Evolutionary conservation across 2,329 filamentous ascomycete species (phyloP).

Genomic region (Alternaria panax): DNA sequence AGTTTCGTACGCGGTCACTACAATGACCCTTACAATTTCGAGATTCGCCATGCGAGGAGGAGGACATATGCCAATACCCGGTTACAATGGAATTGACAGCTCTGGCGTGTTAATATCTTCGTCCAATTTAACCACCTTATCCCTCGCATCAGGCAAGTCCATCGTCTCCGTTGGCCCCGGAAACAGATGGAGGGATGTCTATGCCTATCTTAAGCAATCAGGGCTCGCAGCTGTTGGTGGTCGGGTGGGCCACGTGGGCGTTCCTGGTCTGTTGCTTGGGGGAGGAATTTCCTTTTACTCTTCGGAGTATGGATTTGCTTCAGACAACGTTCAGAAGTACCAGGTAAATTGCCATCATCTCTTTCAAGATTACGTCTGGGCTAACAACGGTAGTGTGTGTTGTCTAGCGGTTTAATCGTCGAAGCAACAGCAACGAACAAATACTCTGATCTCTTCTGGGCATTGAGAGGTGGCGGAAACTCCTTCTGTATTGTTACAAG

Average conservation of each 20-base stretch:
- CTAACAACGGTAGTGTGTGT: slow-evolving; percentile 28
- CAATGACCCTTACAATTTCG: slow-evolving; percentile 17
- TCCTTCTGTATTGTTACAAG: slow-evolving; percentile 34
- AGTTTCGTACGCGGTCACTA: slow-evolving; percentile 25
- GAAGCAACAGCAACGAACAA: slow-evolving; percentile 28
- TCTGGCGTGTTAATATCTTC: slow-evolving; percentile 27
- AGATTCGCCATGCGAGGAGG: slow-evolving; percentile 33
- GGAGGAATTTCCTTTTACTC: slow-evolving; percentile 33
- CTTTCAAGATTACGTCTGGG: neutral
- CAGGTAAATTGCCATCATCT: slow-evolving; percentile 2
- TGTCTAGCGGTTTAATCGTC: slow-evolving; percentile 31
- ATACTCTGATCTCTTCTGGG: slow-evolving; percentile 46
- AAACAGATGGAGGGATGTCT: slow-evolving; percentile 42
- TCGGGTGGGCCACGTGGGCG: slow-evolving; percentile 39
- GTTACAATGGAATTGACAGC: slow-evolving; percentile 22
- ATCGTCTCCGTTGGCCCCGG: slow-evolving; percentile 39
- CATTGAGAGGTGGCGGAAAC: slow-evolving; percentile 37
- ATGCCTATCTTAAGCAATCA: slow-evolving; percentile 28
- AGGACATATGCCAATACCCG: slow-evolving; percentile 35
- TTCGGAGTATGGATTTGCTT: slow-evolving; percentile 27
- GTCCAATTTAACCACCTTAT: slow-evolving; percentile 29
- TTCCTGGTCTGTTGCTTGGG: slow-evolving; percentile 40
- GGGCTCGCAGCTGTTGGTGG: slow-evolving; percentile 38
- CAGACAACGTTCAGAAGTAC: slow-evolving; percentile 35
- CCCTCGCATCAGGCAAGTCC: slow-evolving; percentile 31